Evolutionary conservation across 192 early-diverging fungal species (phyloP).

Genomic region (Paraglomus brasilianum): DNA sequence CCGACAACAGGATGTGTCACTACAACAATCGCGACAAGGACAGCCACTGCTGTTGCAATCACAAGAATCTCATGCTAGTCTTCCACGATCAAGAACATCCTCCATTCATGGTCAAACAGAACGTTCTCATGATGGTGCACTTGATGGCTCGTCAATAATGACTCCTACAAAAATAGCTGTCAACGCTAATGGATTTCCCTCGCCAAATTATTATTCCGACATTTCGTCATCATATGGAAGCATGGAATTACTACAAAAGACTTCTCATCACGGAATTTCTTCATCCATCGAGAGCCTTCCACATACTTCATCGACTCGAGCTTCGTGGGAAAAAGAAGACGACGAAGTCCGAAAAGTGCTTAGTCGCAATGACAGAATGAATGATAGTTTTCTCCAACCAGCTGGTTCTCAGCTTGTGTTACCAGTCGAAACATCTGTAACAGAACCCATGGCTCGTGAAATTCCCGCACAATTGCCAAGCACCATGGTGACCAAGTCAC

Average conservation of each 20-base stretch:
- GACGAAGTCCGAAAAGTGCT: neutral
- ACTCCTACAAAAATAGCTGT: neutral
- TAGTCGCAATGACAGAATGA: neutral
- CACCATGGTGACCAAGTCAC: neutral
- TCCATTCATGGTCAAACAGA: neutral
- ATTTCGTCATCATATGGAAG: constrained; percentile 5
- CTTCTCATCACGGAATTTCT: neutral
- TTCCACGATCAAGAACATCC: neutral
- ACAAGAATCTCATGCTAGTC: neutral
- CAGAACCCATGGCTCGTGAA: neutral
- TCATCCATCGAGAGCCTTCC: neutral
- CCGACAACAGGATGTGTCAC: neutral
- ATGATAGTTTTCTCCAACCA: neutral
- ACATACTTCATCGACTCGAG: neutral
- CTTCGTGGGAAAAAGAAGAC: constrained; percentile 8
- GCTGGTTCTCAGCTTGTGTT: neutral
- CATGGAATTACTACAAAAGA: neutral
- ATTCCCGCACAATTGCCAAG: neutral
- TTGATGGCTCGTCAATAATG: neutral
- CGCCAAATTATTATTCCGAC: neutral
- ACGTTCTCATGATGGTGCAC: neutral
- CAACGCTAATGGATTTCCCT: neutral
- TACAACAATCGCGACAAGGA: neutral
- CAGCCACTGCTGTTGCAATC: neutral
- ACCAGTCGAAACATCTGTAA: neutral